Evolutionary conservation across 2,329 filamentous ascomycete species (phyloP).

Genomic region (Diaporthe humulicola): DNA sequence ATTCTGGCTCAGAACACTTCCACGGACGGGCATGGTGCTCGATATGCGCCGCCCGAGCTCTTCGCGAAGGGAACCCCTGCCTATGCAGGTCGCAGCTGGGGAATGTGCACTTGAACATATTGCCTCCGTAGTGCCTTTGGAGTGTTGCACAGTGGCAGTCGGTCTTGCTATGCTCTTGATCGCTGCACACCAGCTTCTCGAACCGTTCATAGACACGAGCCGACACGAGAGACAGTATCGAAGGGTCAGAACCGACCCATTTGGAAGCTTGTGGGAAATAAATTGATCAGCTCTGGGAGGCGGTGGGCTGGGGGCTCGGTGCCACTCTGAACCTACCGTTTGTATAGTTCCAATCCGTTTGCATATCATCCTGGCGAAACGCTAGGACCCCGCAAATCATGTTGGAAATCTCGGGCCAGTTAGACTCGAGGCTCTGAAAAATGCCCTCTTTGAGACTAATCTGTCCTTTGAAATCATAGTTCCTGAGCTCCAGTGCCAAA

Average conservation of each 20-base stretch:
- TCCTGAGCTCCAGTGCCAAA: conserved; percentile 34
- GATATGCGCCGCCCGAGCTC: conserved; percentile 10
- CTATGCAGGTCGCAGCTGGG: conserved; percentile 5
- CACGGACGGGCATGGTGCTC: conserved; percentile 19
- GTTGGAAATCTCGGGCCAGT: conserved; percentile 23
- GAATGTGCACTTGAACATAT: neutral
- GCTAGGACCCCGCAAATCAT: conserved; percentile 16
- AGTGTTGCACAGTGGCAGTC: conserved; percentile 21
- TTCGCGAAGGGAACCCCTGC: conserved; percentile 11
- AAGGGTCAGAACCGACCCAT: conserved; percentile 22
- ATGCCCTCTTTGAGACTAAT: conserved; percentile 25
- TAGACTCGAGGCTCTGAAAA: conserved; percentile 15
- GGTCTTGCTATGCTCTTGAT: neutral
- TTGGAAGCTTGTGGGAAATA: neutral
- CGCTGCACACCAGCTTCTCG: conserved; percentile 9
- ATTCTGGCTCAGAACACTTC: conserved; percentile 15
- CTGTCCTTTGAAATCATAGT: conserved; percentile 17
- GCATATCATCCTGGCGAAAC: conserved; percentile 14
- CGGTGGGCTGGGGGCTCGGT: neutral
- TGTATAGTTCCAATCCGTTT: conserved; percentile 26
- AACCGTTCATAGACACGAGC: conserved; percentile 15
- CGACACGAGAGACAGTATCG: conserved; percentile 24
- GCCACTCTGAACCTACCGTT: conserved; percentile 14
- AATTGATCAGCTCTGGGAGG: neutral
- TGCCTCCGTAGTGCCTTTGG: neutral